These are phyloP conservation scores for Ambrosiella cleistominuta DNA, from an alignment of 2,329 filamentous ascomycete species.

Conservation along the genomic window DNA sequence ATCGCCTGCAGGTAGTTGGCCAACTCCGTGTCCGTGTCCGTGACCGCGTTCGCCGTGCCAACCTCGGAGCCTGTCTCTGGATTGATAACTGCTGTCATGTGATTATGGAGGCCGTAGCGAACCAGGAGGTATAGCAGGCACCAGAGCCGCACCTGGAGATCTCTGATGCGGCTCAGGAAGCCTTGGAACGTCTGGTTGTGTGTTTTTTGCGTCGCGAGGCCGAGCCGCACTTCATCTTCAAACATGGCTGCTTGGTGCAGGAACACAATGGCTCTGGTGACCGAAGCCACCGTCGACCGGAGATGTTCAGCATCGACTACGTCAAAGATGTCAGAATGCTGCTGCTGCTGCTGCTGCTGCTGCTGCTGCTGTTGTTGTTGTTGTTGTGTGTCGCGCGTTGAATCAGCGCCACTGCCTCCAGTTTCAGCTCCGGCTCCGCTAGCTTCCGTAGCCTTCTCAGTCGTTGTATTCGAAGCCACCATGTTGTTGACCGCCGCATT, in stretches of 20 bases:
- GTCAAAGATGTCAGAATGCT: slow-evolving; percentile 37
- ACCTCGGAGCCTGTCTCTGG: background rate
- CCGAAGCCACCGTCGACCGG: slow-evolving; percentile 49
- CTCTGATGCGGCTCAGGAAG: slow-evolving; percentile 51
- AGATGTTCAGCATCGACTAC: slow-evolving; percentile 70
- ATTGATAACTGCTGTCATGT: slow-evolving; percentile 13
- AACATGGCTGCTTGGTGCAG: slow-evolving; percentile 65
- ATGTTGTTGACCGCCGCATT: slow-evolving; percentile 46
- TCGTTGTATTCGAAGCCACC: slow-evolving; percentile 23
- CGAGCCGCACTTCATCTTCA: slow-evolving; percentile 72
- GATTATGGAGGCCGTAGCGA: slow-evolving; percentile 46
- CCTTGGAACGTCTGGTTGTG: slow-evolving; percentile 36
- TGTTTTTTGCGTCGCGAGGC: slow-evolving; percentile 45
- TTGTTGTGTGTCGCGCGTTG: slow-evolving; percentile 17
- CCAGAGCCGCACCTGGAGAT: slow-evolving; percentile 80
- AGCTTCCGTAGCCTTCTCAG: background rate
- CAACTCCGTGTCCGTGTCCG: slow-evolving; percentile 48
- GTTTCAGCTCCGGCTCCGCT: background rate
- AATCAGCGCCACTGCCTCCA: background rate
- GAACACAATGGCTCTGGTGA: slow-evolving; percentile 55
- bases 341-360: background rate
- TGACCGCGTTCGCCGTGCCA: slow-evolving; percentile 18
- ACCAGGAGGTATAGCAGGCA: slow-evolving; percentile 69
- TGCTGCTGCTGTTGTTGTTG: background rate
- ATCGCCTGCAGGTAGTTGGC: slow-evolving; percentile 66